These are phyloP conservation scores for Vigna radiata DNA, from an alignment of 306 rosid genomes.

Conservation along the genomic window DNA sequence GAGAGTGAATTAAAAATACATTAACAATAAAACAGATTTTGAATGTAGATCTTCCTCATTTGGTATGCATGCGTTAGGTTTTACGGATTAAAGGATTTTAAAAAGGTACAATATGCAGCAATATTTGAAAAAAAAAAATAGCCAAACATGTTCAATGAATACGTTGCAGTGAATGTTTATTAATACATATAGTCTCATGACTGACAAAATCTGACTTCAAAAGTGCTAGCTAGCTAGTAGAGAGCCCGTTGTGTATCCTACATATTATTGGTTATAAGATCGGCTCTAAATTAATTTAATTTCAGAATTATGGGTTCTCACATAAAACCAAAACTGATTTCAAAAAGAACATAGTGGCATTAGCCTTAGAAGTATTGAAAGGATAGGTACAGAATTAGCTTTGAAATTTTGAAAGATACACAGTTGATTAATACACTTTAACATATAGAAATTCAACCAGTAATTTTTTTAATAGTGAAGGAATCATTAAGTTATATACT, in stretches of 20 bases:
- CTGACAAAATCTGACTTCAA: slow-evolving; percentile 39
- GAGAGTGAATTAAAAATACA: neutral
- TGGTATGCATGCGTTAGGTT: neutral
- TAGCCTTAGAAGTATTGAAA: slow-evolving; percentile 47
- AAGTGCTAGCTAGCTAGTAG: slow-evolving; percentile 33
- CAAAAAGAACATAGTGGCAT: neutral
- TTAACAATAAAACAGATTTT: neutral
- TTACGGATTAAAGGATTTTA: neutral
- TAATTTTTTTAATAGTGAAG: slow-evolving; percentile 12
- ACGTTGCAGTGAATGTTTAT: neutral
- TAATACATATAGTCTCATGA: neutral
- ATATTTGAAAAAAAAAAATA: neutral
- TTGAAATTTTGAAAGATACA: neutral
- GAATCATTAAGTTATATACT: slow-evolving; percentile 19
- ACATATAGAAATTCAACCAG: neutral
- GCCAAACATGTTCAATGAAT: slow-evolving; percentile 5
- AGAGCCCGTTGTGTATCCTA: slow-evolving; percentile 32
- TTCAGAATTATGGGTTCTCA: slow-evolving; percentile 30
- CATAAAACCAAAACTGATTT: slow-evolving; percentile 36
- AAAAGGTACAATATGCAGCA: neutral
- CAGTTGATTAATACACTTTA: neutral
- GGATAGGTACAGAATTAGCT: slow-evolving; percentile 16
- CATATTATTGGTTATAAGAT: slow-evolving; percentile 34
- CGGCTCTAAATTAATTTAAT: slow-evolving; percentile 25
- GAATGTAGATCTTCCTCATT: neutral